Conservation (phyloP, 768 basidiomycete genomes). For the Dentipellis sp. region DNA sequence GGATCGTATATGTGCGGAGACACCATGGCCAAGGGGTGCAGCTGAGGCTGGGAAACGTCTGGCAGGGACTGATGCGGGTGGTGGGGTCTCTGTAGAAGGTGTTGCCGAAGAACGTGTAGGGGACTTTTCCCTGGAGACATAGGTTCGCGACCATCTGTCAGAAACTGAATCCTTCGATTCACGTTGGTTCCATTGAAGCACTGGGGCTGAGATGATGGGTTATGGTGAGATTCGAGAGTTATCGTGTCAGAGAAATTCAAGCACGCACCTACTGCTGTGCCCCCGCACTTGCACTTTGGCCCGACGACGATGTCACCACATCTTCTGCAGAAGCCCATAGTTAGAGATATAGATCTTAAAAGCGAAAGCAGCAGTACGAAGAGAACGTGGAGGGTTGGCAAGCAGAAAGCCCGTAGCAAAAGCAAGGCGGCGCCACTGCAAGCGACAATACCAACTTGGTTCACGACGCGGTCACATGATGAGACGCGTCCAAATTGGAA, state of each 20-base stretch:
- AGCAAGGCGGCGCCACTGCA: too few relatives aligned
- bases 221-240: neutral
- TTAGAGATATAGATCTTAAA: neutral
- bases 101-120: slow-evolving; percentile 24
- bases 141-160: slow-evolving; percentile 79
- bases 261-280: slow-evolving; percentile 63
- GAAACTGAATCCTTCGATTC: slow-evolving; percentile 31
- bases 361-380: neutral
- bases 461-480: too few relatives aligned
- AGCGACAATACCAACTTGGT: too few relatives aligned
- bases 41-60: slow-evolving; percentile 45
- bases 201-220: slow-evolving; percentile 40
- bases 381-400: neutral
- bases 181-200: slow-evolving; percentile 53
- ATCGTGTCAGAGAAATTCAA: neutral
- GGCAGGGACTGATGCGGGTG: slow-evolving; percentile 18
- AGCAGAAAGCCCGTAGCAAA: too few relatives aligned
- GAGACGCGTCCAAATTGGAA: too few relatives aligned
- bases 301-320: slow-evolving; percentile 77
- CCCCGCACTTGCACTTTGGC: slow-evolving; percentile 73
- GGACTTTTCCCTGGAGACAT: slow-evolving; percentile 49
- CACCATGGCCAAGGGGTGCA: slow-evolving; percentile 33
- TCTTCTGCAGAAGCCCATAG: slow-evolving; percentile 79
- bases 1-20: slow-evolving; percentile 51
- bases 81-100: slow-evolving; percentile 11